A percentile compares a stretch with the other conserved stretches of the same genome.
phyloP scores from a whole-genome alignment of 495 filamentous ascomycete genomes.

The Amphirosellinia nigrospora region DNA sequence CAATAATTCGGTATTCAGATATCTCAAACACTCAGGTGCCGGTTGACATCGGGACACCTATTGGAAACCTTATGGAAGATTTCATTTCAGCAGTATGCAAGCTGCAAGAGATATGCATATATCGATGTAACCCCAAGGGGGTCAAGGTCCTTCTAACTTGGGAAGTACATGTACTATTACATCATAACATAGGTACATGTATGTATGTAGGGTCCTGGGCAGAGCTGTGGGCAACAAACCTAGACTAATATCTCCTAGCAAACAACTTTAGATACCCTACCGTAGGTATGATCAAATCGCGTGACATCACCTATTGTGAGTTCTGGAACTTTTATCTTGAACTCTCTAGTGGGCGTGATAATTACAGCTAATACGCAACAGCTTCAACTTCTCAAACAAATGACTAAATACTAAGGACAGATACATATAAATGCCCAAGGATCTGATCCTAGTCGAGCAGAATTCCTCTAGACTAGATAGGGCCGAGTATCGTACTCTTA shows the following conservation, averaged over 20 bases:
- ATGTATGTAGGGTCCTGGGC: neutral
- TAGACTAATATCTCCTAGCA: too few species aligned
- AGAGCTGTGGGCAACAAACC: neutral
- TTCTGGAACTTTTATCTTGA: too few species aligned
- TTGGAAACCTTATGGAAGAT: too few species aligned
- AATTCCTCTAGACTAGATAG: neutral
- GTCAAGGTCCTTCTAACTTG: neutral
- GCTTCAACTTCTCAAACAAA: too few species aligned
- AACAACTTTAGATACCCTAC: too few species aligned
- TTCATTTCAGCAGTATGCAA: neutral
- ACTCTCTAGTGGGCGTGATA: too few species aligned
- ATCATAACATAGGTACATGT: slow-evolving; percentile 2
- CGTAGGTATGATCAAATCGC: too few species aligned
- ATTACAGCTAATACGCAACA: too few species aligned
- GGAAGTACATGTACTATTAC: neutral
- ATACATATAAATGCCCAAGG: neutral
- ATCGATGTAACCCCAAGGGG: neutral
- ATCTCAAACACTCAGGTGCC: too few species aligned
- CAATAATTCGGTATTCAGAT: neutral
- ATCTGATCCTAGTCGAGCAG: neutral
- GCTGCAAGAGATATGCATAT: neutral
- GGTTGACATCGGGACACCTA: too few species aligned
- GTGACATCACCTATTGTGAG: too few species aligned
- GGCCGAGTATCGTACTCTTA: neutral
- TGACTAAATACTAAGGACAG: too few species aligned